Conservation (phyloP, 2,329 filamentous ascomycete genomes). For the Grosmannia serpens region DNA sequence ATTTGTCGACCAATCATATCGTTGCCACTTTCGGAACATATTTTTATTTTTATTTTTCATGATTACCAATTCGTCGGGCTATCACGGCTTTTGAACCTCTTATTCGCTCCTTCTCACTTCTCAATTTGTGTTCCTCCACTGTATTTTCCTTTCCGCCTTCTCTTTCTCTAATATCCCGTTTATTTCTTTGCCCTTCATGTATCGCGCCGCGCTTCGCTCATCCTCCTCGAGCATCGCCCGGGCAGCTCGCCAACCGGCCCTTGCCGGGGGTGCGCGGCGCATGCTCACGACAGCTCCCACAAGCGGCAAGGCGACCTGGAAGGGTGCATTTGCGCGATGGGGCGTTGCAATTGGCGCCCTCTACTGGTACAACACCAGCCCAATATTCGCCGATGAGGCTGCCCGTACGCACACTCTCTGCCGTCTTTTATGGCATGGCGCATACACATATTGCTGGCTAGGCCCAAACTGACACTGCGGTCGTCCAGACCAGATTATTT, state of each 20-base stretch:
- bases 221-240: constrained; percentile 30
- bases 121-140: background rate
- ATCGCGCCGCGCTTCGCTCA: constrained; percentile 38
- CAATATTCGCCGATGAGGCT: constrained; percentile 74
- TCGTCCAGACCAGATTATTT: constrained; percentile 23
- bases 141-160: constrained; percentile 1
- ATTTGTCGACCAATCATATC: background rate
- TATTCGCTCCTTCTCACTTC: background rate
- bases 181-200: constrained; percentile 27
- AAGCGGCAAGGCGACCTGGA: constrained; percentile 68
- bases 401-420: constrained; percentile 44
- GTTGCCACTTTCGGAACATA: background rate
- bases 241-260: constrained; percentile 26
- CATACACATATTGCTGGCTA: background rate
- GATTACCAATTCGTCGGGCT: constrained; percentile 1
- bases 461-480: constrained; percentile 5
- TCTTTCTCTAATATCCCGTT: constrained; percentile 7
- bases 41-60: background rate
- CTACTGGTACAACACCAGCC: constrained; percentile 91
- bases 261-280: constrained; percentile 32
- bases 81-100: background rate
- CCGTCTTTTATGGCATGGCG: constrained; percentile 8
- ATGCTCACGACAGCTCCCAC: constrained; percentile 44
- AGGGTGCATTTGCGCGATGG: constrained; percentile 62
- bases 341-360: constrained; percentile 63